phyloP scores from a whole-genome alignment of 1,284 basidiomycete species.

The Trichosporon asahii region DNA sequence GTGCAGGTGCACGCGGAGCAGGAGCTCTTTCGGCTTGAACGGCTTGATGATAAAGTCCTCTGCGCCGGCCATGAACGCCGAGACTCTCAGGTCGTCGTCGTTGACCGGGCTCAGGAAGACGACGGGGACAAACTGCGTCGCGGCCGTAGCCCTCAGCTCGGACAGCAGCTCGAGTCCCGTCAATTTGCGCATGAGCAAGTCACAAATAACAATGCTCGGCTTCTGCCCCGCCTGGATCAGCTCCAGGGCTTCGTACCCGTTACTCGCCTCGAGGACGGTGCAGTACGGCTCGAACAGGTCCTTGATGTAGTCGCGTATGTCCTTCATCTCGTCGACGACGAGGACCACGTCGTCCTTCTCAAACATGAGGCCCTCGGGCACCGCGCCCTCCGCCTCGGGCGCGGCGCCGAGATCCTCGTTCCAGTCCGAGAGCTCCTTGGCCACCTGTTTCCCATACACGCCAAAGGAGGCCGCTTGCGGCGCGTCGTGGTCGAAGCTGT shows the following conservation, averaged over 20 bases:
- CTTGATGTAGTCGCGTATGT: slow-evolving; percentile 46
- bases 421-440: slow-evolving; percentile 11
- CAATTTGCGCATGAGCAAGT: slow-evolving; percentile 48
- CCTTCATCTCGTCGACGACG: slow-evolving; percentile 36
- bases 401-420: neutral
- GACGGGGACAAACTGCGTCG: slow-evolving; percentile 33
- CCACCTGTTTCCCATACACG: slow-evolving; percentile 18
- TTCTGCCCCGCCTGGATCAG: slow-evolving; percentile 27
- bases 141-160: slow-evolving; percentile 26
- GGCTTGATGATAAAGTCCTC: slow-evolving; percentile 51
- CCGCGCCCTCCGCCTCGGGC: neutral
- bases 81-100: slow-evolving; percentile 40
- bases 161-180: slow-evolving; percentile 37
- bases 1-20: slow-evolving; percentile 50
- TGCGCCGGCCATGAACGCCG: slow-evolving; percentile 50
- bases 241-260: slow-evolving; percentile 49
- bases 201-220: slow-evolving; percentile 42
- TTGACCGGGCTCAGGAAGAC: slow-evolving; percentile 37
- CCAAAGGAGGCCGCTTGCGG: slow-evolving; percentile 16
- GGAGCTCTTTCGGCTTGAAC: slow-evolving; percentile 51
- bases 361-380: slow-evolving; percentile 37
- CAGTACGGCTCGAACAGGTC: slow-evolving; percentile 46
- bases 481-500: neutral
- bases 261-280: slow-evolving; percentile 43
- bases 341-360: slow-evolving; percentile 34